A percentile compares a stretch with the other conserved stretches of the same genome.
Conservation (phyloP, 2,329 filamentous ascomycete species). For the Scopulariopsis brevicaulis region DNA sequence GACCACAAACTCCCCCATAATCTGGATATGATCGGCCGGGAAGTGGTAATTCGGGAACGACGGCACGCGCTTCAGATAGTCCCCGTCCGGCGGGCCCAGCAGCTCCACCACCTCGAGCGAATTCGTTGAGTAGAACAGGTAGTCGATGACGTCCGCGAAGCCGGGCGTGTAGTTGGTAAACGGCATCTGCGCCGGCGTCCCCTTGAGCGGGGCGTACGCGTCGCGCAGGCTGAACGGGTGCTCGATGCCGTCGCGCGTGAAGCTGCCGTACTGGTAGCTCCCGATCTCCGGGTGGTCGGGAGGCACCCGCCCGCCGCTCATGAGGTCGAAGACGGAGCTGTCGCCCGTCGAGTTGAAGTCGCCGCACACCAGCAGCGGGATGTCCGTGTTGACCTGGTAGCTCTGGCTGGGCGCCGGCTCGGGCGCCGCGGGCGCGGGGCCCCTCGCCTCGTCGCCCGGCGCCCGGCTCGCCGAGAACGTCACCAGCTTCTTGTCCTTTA, state of each 20-base stretch:
- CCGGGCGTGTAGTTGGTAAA: conserved; percentile 96
- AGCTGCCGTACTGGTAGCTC: conserved; percentile 79
- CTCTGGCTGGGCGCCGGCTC: conserved; percentile 74
- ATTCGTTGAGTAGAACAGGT: conserved; percentile 96
- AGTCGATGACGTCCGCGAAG: conserved; percentile 90
- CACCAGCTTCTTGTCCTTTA: conserved; percentile 66
- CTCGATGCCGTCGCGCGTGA: conserved; percentile 82
- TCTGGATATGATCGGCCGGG: conserved; percentile 82
- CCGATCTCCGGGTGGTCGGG: conserved; percentile 72
- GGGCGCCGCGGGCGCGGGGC: conserved; percentile 38
- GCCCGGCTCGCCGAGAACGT: conserved; percentile 22
- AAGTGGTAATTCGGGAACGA: conserved; percentile 93
- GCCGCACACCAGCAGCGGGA: conserved; percentile 83
- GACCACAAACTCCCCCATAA: conserved; percentile 82
- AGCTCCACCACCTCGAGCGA: conserved; percentile 73
- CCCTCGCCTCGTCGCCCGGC: conserved; percentile 19
- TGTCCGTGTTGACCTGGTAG: conserved; percentile 76
- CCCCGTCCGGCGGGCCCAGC: conserved; percentile 75
- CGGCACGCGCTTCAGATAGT: conserved; percentile 76
- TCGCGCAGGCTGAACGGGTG: conserved; percentile 93
- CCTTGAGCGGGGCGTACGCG: conserved; percentile 71
- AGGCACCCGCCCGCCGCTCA: conserved; percentile 67
- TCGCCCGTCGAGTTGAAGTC: conserved; percentile 89
- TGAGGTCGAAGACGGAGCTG: conserved; percentile 84
- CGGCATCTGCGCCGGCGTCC: conserved; percentile 70